Conservation (phyloP, 495 filamentous ascomycete genomes). For the Trichoderma orchidacearum region DNA sequence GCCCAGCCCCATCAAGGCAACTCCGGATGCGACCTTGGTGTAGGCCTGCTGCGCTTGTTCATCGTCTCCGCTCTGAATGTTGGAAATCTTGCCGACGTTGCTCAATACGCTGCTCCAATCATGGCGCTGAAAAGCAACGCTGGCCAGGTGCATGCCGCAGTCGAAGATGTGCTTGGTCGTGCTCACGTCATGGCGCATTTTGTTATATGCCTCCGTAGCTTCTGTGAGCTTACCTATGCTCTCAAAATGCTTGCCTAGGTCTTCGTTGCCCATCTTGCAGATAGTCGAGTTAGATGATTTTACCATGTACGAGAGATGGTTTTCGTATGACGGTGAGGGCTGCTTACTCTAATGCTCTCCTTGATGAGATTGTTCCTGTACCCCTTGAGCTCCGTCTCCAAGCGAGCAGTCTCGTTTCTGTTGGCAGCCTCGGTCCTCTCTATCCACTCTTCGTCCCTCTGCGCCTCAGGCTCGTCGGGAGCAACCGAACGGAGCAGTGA, state of each 20-base stretch:
- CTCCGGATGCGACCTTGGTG: constrained; percentile 50
- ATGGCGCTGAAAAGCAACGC: constrained; percentile 26
- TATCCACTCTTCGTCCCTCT: constrained; percentile 57
- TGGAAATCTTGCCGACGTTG: constrained; percentile 53
- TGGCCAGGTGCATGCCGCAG: constrained; percentile 26
- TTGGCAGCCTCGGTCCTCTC: constrained; percentile 47
- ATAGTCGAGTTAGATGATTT: neutral
- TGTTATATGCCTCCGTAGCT: constrained; percentile 24
- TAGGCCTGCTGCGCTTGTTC: constrained; percentile 50
- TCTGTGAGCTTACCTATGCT: constrained; percentile 24
- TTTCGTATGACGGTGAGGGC: neutral
- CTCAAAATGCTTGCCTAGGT: constrained; percentile 32
- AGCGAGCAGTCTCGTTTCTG: constrained; percentile 49
- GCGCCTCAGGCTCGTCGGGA: constrained; percentile 54
- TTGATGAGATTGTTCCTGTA: constrained; percentile 98
- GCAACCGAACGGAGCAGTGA: constrained; percentile 46
- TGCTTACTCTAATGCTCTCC: constrained; percentile 79
- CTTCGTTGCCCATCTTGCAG: constrained; percentile 31
- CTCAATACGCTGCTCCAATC: constrained; percentile 42
- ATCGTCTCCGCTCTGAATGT: constrained; percentile 34
- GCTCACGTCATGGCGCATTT: constrained; percentile 34
- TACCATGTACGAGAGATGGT: neutral
- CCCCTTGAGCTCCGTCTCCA: constrained; percentile 72
- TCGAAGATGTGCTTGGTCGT: constrained; percentile 28
- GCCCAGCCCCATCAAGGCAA: constrained; percentile 52